phyloP scores from a whole-genome alignment of 768 basidiomycete genomes.

The Stropharia rugosoannulata region DNA sequence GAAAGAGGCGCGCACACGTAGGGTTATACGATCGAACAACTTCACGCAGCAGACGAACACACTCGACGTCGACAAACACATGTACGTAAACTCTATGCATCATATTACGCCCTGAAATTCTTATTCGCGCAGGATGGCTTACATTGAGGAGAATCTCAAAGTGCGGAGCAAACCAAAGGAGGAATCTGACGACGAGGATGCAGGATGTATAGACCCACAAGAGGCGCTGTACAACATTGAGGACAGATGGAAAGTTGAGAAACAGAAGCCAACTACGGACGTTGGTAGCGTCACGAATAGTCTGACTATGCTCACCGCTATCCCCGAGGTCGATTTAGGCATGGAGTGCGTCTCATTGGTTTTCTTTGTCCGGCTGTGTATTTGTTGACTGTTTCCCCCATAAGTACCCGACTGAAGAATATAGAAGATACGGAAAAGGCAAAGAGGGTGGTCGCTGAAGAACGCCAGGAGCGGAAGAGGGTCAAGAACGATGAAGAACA shows the following conservation, averaged over 20 bases:
- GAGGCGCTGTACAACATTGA: constrained; percentile 77
- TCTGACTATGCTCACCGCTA: constrained; percentile 93
- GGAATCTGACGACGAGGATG: constrained; percentile 40
- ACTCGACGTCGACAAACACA: constrained; percentile 97
- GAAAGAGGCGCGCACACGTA: constrained; percentile 67
- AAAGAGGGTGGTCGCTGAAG: constrained; percentile 81
- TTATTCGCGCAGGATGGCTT: constrained; percentile 79
- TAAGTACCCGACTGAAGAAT: constrained; percentile 84
- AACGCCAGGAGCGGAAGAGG: constrained; percentile 58
- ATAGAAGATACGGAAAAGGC: constrained; percentile 98
- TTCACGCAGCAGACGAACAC: constrained; percentile 98
- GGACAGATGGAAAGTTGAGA: constrained; percentile 62
- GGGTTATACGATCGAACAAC: constrained; percentile 81
- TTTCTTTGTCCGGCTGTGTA: not conserved
- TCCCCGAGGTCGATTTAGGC: constrained; percentile 96
- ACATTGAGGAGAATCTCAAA: constrained; percentile 92
- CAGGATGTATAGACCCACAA: constrained; percentile 61
- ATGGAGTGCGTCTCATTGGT: constrained; percentile 80
- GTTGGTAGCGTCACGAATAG: constrained; percentile 95
- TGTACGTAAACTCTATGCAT: constrained; percentile 51
- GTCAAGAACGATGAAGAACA: constrained; percentile 72
- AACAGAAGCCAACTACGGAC: constrained; percentile 60
- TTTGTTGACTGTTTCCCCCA: not conserved
- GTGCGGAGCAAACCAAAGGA: constrained; percentile 61
- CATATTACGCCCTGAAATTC: not conserved